Base-by-base conservation (phyloP, 2,329 filamentous ascomycete species). In the Cladosporium sp. region DNA sequence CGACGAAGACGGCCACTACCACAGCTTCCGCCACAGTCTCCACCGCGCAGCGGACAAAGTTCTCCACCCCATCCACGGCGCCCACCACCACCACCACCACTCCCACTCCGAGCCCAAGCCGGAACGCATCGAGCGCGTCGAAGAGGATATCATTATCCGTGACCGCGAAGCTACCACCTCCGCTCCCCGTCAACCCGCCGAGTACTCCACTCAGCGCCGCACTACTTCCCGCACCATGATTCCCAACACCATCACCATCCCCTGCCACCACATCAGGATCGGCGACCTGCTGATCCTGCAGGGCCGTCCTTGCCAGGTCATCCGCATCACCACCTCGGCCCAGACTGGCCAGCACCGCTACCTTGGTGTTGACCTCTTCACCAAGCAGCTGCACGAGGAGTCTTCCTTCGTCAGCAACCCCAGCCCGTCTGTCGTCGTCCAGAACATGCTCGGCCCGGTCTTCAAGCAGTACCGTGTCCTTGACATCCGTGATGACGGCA, bases 391-490 rank as follows among this genome's bases (percentile, higher is more conserved):
- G 73, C 93, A 98, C 79, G 95, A 99, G 86, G 95, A 99, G 90
- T 97, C 92, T 66, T 94, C 91, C 76, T 97, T 97, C 85, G 89
- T 98, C 84, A 93, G 92, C 83, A 96, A 96, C 90, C 95, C 95
- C 72, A 92, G 91, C 73, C 94, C 94, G 74, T 97, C 92, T 74
- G 95, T 99, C 68, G 89, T 98, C 71, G 94, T 99, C 77, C 95
- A 99, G 90, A 98, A 94, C 85, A 98, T 99, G 93, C 91, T 96
- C 73, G 95, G 94, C 76, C 95, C 95, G 71, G 89, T 98, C 85
- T 97, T 98, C 92, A 98, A 98, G 92, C 95, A 98, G 88, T 99
- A 99, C 90, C 93, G 95, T 78, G 94, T 99, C 79, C 90, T 99
- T 70, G 95, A 99, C 86, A 90, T 99, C 81, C 90, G 93, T 81